Evolutionary conservation across 495 filamentous ascomycete genomes (phyloP).

Genomic region (Tuber microsphaerosporum): DNA sequence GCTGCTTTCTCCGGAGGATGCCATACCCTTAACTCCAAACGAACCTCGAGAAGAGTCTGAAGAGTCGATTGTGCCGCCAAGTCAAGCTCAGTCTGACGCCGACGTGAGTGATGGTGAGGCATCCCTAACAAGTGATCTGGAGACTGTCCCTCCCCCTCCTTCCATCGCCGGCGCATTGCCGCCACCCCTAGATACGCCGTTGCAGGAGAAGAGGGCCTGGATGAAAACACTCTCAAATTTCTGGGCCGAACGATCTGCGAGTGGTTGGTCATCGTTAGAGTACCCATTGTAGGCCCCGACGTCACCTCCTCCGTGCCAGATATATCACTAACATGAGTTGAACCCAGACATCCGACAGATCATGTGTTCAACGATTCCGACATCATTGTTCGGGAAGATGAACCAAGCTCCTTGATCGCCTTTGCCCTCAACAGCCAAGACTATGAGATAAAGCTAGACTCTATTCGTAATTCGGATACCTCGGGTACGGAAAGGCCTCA

Average conservation of each 20-base stretch:
- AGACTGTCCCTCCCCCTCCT: constrained; percentile 20
- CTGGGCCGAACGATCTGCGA: constrained; percentile 95
- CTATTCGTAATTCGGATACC: constrained; percentile 57
- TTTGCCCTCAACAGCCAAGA: constrained; percentile 80
- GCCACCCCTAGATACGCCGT: constrained; percentile 48
- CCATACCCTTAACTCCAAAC: constrained; percentile 9
- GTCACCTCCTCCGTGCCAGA: not conserved
- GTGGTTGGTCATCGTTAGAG: constrained; percentile 88
- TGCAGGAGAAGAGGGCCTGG: constrained; percentile 81
- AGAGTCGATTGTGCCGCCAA: constrained; percentile 16
- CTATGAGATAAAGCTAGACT: constrained; percentile 69
- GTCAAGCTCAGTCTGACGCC: constrained; percentile 36
- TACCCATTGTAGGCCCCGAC: constrained; percentile 59
- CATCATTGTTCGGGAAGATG: constrained; percentile 93
- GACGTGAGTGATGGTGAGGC: constrained; percentile 39
- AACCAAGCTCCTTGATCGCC: constrained; percentile 91
- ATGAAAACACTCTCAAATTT: constrained; percentile 94
- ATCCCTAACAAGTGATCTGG: constrained; percentile 36
- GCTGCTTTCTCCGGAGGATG: constrained; percentile 19
- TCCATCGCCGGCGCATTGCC: constrained; percentile 33
- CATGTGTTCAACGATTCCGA: constrained; percentile 98
- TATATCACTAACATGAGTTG: constrained; percentile 15
- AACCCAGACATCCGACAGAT: constrained; percentile 58
- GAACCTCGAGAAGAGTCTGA: constrained; percentile 25
- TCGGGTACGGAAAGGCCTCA: constrained; percentile 42